phyloP scores from a whole-genome alignment of 2,329 filamentous ascomycete genomes.

The Verticillium longisporum region DNA sequence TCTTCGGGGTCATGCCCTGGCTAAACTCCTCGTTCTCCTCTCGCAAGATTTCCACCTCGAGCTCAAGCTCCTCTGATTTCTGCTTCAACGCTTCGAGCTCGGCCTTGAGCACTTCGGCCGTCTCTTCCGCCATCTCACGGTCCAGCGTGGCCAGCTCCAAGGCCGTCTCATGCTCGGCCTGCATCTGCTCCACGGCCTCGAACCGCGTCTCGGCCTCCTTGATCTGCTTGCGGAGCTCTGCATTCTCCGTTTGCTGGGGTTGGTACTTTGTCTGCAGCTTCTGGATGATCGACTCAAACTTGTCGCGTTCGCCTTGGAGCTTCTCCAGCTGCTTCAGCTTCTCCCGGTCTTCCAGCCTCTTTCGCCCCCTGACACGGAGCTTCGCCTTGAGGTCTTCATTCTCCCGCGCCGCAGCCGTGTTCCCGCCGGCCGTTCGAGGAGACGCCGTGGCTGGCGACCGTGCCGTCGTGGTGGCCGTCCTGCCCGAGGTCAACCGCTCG shows the following conservation, averaged over 20 bases:
- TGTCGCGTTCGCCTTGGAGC: constrained; percentile 68
- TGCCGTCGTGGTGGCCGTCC: constrained; percentile 9
- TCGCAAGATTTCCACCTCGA: constrained; percentile 79
- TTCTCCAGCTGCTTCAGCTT: constrained; percentile 73
- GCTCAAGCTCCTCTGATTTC: constrained; percentile 74
- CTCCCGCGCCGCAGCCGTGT: constrained; percentile 52
- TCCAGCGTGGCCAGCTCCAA: constrained; percentile 86
- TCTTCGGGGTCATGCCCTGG: constrained; percentile 84
- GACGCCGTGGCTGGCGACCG: constrained; percentile 20
- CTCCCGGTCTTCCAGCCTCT: constrained; percentile 77
- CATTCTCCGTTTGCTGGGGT: constrained; percentile 72
- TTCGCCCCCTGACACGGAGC: constrained; percentile 79
- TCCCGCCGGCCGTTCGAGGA: constrained; percentile 23
- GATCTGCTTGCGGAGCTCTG: constrained; percentile 67
- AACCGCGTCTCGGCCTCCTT: constrained; percentile 68
- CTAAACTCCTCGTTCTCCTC: constrained; percentile 83
- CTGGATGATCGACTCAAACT: constrained; percentile 78
- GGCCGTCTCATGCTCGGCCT: constrained; percentile 78
- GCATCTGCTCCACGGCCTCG: constrained; percentile 62
- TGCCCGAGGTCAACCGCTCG: constrained; percentile 39
- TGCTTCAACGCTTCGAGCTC: constrained; percentile 73
- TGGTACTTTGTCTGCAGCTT: constrained; percentile 88
- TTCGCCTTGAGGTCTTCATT: constrained; percentile 87
- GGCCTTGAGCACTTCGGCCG: constrained; percentile 70
- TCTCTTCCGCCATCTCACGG: constrained; percentile 94